These are phyloP conservation scores for Rhodotorula sp. DNA, from an alignment of 1,284 basidiomycete genomes.

Conservation along the genomic window DNA sequence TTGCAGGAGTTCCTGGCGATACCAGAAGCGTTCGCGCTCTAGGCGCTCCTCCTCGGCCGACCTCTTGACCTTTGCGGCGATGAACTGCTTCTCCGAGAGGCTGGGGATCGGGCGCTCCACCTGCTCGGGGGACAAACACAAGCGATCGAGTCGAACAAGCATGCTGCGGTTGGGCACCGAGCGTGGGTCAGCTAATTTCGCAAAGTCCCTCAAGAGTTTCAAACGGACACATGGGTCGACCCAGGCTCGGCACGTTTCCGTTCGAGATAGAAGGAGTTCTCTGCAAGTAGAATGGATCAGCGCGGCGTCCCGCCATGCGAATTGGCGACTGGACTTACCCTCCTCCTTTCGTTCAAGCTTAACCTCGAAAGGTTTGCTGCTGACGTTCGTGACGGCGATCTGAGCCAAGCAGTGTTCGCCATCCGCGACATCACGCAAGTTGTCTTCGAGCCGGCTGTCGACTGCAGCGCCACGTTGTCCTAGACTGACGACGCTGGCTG, in stretches of 20 bases:
- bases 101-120: constrained; percentile 72
- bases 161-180: constrained; percentile 57
- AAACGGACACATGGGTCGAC: constrained; percentile 69
- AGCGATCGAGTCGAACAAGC: constrained; percentile 71
- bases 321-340: constrained; percentile 3
- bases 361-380: constrained; percentile 83
- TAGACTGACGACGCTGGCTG: constrained; percentile 36
- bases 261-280: constrained; percentile 24
- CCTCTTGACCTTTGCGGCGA: constrained; percentile 72
- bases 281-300: not conserved
- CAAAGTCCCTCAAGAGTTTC: not conserved
- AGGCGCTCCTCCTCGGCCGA: constrained; percentile 61
- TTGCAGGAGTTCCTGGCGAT: constrained; percentile 77
- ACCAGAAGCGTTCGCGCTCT: constrained; percentile 87
- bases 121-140: constrained; percentile 61
- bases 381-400: constrained; percentile 83
- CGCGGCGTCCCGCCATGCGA: not conserved
- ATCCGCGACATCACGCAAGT: constrained; percentile 51
- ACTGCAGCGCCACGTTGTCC: constrained; percentile 29
- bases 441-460: constrained; percentile 44
- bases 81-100: constrained; percentile 84
- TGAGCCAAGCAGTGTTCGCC: constrained; percentile 78
- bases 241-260: constrained; percentile 56
- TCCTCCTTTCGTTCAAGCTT: constrained; percentile 58
- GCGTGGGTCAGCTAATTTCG: constrained; percentile 7